Conservation (phyloP, 768 basidiomycete species). For the Tricholoma terreum region DNA sequence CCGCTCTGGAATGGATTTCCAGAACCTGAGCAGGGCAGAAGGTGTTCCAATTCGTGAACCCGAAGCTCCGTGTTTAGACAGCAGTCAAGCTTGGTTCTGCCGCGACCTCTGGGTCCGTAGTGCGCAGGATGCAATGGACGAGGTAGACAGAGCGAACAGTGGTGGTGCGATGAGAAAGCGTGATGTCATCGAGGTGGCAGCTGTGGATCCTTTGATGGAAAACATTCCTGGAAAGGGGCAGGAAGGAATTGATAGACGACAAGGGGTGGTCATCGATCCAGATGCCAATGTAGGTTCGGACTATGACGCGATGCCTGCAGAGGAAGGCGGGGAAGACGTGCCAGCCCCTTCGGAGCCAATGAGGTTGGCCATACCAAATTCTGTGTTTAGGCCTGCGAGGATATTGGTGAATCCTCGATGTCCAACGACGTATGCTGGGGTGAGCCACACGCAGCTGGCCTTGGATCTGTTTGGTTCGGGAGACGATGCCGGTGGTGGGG, state of each 20-base stretch:
- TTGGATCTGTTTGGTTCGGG: slow-evolving; percentile 86
- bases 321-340: slow-evolving; percentile 47
- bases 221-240: slow-evolving; percentile 29
- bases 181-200: slow-evolving; percentile 34
- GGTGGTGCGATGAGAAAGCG: slow-evolving; percentile 27
- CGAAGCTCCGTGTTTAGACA: slow-evolving; percentile 90
- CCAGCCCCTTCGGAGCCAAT: slow-evolving; percentile 33
- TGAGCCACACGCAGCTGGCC: slow-evolving; percentile 94
- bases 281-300: slow-evolving; percentile 87
- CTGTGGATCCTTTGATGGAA: slow-evolving; percentile 31
- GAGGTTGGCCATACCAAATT: slow-evolving; percentile 75
- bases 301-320: slow-evolving; percentile 81
- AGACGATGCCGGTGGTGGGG: slow-evolving; percentile 48
- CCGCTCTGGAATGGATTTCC: slow-evolving; percentile 76
- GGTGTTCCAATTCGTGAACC: slow-evolving; percentile 56
- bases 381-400: slow-evolving; percentile 81
- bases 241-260: slow-evolving; percentile 22
- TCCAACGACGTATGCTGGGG: slow-evolving; percentile 97
- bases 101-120: slow-evolving; percentile 93
- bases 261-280: slow-evolving; percentile 43
- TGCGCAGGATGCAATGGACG: slow-evolving; percentile 72
- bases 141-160: slow-evolving; percentile 44
- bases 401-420: slow-evolving; percentile 96
- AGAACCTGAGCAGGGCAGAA: slow-evolving; percentile 71
- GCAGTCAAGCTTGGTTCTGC: slow-evolving; percentile 98